Percentiles rank a stretch among this genome's conserved stretches.
These are phyloP conservation scores for Gynochthodes officinalis DNA, from an alignment of 257 asterid genomes.

Conservation along the genomic window DNA sequence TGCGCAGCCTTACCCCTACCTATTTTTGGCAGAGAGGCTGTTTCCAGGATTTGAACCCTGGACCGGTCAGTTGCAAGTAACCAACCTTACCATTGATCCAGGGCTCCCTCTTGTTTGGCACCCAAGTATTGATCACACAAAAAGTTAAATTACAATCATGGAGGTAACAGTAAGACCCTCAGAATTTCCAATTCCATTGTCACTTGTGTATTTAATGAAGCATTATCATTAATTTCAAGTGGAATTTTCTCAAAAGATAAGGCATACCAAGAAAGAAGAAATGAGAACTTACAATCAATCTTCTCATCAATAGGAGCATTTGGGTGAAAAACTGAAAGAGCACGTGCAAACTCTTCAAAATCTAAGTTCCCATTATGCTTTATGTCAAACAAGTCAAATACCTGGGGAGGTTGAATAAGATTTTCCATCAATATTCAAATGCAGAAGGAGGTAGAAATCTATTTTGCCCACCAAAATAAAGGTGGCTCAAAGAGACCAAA, in stretches of 20 bases:
- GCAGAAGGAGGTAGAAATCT: constrained; percentile 4
- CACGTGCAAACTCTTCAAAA: constrained; percentile 81
- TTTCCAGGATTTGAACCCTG: no score
- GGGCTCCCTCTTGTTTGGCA: no score
- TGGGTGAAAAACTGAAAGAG: constrained; percentile 89
- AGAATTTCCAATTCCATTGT: neutral
- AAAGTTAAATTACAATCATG: neutral
- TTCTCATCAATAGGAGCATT: constrained; percentile 78
- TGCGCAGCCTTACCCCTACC: no score
- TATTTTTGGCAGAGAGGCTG: no score
- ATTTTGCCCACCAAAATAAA: neutral
- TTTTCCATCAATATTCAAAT: neutral
- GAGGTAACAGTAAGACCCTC: neutral
- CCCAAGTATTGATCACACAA: neutral
- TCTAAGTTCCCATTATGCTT: constrained; percentile 77
- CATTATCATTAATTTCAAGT: neutral
- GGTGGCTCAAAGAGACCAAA: neutral
- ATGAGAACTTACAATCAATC: constrained; percentile 57
- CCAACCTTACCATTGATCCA: no score
- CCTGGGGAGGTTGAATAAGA: constrained; percentile 34
- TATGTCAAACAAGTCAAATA: constrained; percentile 76
- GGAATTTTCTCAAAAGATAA: neutral
- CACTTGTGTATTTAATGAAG: neutral
- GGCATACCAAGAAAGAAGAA: constrained; percentile 1
- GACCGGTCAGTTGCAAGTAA: no score